These are phyloP conservation scores for Cinnamomum chago DNA, from an alignment of 164 flowering plant species.

Conservation along the genomic window DNA sequence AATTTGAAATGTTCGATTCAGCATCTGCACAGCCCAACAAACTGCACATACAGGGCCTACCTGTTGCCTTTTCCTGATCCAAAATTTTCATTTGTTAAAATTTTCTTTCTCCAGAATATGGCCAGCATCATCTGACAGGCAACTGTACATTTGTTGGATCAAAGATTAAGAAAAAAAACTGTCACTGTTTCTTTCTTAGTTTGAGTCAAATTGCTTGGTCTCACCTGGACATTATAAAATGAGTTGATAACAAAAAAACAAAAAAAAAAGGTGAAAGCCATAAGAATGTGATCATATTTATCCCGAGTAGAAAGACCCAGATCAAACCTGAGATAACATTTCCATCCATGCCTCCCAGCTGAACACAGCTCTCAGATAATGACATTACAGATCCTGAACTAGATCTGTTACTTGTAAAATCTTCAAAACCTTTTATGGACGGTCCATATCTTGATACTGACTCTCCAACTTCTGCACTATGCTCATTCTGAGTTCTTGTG, in stretches of 20 bases:
- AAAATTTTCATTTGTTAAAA: no score
- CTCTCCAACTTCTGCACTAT: constrained; percentile 24
- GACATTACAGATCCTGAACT: constrained; percentile 94
- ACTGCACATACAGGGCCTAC: not conserved
- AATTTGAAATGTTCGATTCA: not conserved
- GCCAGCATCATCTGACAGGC: not conserved
- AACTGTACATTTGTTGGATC: not conserved
- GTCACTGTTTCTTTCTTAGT: not conserved
- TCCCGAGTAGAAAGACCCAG: not conserved
- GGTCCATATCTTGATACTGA: constrained; percentile 28
- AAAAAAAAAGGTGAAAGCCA: not conserved
- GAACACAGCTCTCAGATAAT: constrained; percentile 80
- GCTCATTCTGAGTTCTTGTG: constrained; percentile 50
- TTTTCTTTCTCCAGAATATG: not conserved
- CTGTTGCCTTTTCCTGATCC: no score
- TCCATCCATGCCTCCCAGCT: constrained; percentile 64
- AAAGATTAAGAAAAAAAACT: no score
- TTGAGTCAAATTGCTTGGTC: not conserved
- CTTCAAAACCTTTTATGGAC: constrained; percentile 51
- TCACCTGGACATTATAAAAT: not conserved
- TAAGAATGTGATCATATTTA: not conserved
- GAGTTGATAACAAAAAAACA: not conserved
- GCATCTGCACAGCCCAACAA: not conserved
- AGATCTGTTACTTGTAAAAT: constrained; percentile 78
- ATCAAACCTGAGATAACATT: constrained; percentile 79